Conservation (phyloP, 1,284 basidiomycete species). For the Pseudozyma pruni region DNA sequence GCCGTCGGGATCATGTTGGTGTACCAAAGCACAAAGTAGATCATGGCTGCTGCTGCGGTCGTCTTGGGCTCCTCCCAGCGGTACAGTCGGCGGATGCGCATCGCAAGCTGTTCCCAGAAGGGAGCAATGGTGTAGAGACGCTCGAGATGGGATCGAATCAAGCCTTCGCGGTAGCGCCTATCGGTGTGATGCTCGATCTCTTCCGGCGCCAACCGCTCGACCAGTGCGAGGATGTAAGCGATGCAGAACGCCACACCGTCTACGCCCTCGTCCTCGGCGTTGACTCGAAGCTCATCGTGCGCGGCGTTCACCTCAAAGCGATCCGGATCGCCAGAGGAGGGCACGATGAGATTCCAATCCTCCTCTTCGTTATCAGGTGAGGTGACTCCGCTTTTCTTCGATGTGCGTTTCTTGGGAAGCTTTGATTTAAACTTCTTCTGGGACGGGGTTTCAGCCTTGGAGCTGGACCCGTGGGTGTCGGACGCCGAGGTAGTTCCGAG, state of each 20-base stretch:
- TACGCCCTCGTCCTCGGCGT: slow-evolving; percentile 51
- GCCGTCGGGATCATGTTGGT: slow-evolving; percentile 65
- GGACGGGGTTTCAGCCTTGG: slow-evolving; percentile 3
- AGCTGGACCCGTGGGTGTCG: slow-evolving; percentile 2
- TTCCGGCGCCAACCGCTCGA: slow-evolving; percentile 64
- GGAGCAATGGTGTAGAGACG: slow-evolving; percentile 67
- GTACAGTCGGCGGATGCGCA: slow-evolving; percentile 35
- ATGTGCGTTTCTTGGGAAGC: slow-evolving; percentile 13
- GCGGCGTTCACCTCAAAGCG: neutral
- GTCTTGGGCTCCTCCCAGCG: slow-evolving; percentile 52
- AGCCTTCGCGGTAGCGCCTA: slow-evolving; percentile 62
- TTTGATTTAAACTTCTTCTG: slow-evolving; percentile 32
- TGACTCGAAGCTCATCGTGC: slow-evolving; percentile 54
- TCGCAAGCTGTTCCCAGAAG: slow-evolving; percentile 65
- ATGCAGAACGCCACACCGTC: slow-evolving; percentile 65
- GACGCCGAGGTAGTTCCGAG: slow-evolving; percentile 1
- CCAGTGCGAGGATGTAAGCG: slow-evolving; percentile 64
- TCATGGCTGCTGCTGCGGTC: slow-evolving; percentile 62
- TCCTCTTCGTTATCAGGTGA: slow-evolving; percentile 14
- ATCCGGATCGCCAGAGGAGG: slow-evolving; percentile 17
- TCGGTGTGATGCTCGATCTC: slow-evolving; percentile 64
- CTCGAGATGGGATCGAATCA: slow-evolving; percentile 63
- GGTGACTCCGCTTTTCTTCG: slow-evolving; percentile 1
- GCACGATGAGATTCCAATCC: slow-evolving; percentile 52
- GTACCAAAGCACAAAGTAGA: slow-evolving; percentile 67